Evolutionary conservation across 768 basidiomycete species (phyloP).

Genomic region (Termitomyces sp.): DNA sequence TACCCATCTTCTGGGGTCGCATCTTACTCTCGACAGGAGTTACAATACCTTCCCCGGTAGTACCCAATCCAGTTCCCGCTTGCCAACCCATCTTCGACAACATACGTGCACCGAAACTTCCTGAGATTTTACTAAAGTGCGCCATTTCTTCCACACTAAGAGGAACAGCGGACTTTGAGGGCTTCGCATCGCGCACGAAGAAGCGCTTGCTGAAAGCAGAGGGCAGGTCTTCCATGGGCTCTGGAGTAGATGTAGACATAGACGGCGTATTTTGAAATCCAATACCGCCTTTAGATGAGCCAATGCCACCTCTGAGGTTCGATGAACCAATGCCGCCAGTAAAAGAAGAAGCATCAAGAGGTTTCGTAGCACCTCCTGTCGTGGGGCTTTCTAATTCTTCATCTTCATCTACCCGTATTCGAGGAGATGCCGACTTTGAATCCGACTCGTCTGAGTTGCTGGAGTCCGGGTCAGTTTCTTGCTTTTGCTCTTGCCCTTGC

Average conservation of each 20-base stretch:
- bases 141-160: constrained; percentile 61
- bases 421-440: constrained; percentile 48
- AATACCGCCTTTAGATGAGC: constrained; percentile 28
- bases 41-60: constrained; percentile 75
- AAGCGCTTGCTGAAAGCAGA: constrained; percentile 35
- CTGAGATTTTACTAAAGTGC: constrained; percentile 80
- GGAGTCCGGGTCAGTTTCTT: constrained; percentile 15
- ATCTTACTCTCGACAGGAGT: constrained; percentile 82
- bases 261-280: constrained; percentile 19
- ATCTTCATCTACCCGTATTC: constrained; percentile 47
- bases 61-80: constrained; percentile 73
- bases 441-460: constrained; percentile 39
- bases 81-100: constrained; percentile 96
- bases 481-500: background rate
- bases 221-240: constrained; percentile 26
- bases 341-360: background rate
- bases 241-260: constrained; percentile 11
- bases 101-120: constrained; percentile 82
- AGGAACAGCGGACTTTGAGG: constrained; percentile 41
- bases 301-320: constrained; percentile 37
- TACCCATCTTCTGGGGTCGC: constrained; percentile 81
- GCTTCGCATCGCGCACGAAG: constrained; percentile 47
- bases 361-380: constrained; percentile 24
- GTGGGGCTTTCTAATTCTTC: constrained; percentile 31
- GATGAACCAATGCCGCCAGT: constrained; percentile 26